Percentiles rank a stretch among this genome's conserved stretches.
phyloP scores from a whole-genome alignment of 148 eudicot genomes.

The Beta vulgaris region DNA sequence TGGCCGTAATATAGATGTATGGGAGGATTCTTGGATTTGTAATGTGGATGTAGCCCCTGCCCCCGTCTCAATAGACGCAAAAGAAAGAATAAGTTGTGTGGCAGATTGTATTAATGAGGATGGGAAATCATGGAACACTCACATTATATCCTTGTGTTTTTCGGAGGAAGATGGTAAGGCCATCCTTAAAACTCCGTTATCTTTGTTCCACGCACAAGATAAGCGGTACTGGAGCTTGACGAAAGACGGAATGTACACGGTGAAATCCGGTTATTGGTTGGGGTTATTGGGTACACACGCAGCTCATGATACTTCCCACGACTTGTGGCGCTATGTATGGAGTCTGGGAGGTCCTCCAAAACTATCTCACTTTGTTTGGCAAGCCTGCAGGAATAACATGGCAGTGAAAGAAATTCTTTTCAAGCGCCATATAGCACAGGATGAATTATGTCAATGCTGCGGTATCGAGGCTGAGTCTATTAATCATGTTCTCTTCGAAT shows the following conservation, averaged over 20 bases:
- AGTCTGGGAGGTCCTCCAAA: neutral
- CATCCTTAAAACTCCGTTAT: neutral
- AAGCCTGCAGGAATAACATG: too few relatives aligned
- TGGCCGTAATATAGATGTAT: neutral
- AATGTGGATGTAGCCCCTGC: fast-evolving
- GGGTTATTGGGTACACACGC: neutral
- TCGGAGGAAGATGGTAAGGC: neutral
- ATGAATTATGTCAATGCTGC: too few relatives aligned
- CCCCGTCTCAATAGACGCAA: neutral
- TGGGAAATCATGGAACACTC: neutral
- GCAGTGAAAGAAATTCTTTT: too few relatives aligned
- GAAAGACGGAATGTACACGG: neutral
- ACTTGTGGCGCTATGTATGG: neutral
- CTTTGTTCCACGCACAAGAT: neutral
- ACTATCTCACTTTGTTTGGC: neutral
- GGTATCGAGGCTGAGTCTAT: too few relatives aligned
- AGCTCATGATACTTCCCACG: neutral
- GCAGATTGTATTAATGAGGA: neutral
- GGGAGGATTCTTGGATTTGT: neutral
- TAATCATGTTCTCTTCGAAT: too few relatives aligned
- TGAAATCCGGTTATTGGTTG: neutral
- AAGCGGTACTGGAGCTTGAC: neutral
- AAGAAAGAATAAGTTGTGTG: neutral
- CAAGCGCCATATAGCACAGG: too few relatives aligned
- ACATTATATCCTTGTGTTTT: neutral